These are phyloP conservation scores for Calocybe cyanea DNA, from an alignment of 768 basidiomycete species.

Conservation along the genomic window DNA sequence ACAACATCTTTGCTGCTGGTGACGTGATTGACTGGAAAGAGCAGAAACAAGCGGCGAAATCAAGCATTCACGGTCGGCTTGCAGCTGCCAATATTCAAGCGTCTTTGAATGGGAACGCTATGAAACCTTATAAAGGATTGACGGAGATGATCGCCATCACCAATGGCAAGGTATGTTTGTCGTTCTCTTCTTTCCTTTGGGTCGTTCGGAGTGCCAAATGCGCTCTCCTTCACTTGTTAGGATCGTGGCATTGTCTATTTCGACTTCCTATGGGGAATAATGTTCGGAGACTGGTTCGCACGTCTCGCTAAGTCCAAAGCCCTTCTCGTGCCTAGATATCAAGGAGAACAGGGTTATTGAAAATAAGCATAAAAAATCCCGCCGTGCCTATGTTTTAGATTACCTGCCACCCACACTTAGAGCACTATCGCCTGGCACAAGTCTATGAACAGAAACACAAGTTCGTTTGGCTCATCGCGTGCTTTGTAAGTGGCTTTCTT, in stretches of 20 bases:
- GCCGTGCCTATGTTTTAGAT: neutral
- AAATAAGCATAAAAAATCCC: neutral
- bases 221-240: conserved; percentile 22
- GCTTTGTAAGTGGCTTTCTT: no score
- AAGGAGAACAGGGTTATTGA: conserved; percentile 17
- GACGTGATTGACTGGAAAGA: conserved; percentile 65
- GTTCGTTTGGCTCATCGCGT: no score
- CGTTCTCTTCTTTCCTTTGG: neutral
- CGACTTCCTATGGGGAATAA: conserved; percentile 42
- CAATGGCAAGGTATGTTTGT: conserved; percentile 50
- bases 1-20: conserved; percentile 62
- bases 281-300: conserved; percentile 43
- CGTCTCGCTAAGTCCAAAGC: conserved; percentile 34
- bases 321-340: conserved; percentile 18
- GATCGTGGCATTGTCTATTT: conserved; percentile 39
- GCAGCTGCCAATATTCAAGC: conserved; percentile 47
- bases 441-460: no score
- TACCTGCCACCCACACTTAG: neutral
- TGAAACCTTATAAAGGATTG: conserved; percentile 44
- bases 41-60: conserved; percentile 56
- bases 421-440: no score
- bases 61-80: conserved; percentile 38
- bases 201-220: conserved; percentile 2
- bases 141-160: conserved; percentile 55
- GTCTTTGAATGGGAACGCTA: conserved; percentile 31